Conservation (phyloP, 495 filamentous ascomycete species). For the Echria macrotheca region DNA sequence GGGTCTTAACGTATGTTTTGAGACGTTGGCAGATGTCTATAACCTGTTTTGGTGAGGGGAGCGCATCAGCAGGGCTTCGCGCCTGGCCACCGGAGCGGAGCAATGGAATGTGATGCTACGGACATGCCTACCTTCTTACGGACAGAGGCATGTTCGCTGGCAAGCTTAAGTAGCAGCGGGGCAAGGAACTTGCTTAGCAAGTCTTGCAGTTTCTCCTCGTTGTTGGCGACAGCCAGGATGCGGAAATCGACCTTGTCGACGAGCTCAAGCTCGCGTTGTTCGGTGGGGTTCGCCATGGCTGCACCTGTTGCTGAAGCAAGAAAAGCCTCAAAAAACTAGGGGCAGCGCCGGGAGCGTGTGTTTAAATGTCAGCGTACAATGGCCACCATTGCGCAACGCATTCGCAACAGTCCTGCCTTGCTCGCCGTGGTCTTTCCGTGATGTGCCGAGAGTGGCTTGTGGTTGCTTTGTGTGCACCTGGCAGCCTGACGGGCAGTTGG, state of each 20-base stretch:
- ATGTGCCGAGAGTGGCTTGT: too few species aligned
- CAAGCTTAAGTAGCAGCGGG: conserved; percentile 76
- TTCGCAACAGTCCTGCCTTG: too few species aligned
- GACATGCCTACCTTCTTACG: conserved; percentile 77
- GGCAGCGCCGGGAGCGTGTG: too few species aligned
- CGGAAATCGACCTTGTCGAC: conserved; percentile 86
- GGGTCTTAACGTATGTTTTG: conserved; percentile 39
- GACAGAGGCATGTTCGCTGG: conserved; percentile 71
- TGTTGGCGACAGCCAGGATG: conserved; percentile 72
- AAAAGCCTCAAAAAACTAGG: too few species aligned
- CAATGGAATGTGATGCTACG: too few species aligned
- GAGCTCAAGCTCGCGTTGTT: conserved; percentile 74
- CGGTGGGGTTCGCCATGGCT: conserved; percentile 34
- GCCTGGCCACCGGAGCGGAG: too few species aligned
- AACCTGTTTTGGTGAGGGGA: conserved; percentile 46
- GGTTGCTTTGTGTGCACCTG: too few species aligned
- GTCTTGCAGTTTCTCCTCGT: conserved; percentile 73
- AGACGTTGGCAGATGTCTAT: conserved; percentile 65
- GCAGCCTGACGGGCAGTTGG: too few species aligned
- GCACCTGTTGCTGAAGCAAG: neutral
- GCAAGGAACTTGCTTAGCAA: conserved; percentile 74
- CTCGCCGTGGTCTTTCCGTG: too few species aligned
- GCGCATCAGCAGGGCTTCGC: too few species aligned
- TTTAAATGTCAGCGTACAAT: neutral
- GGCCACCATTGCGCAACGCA: neutral